Conservation (phyloP, 2,329 filamentous ascomycete species). For the Penicillium sp. region DNA sequence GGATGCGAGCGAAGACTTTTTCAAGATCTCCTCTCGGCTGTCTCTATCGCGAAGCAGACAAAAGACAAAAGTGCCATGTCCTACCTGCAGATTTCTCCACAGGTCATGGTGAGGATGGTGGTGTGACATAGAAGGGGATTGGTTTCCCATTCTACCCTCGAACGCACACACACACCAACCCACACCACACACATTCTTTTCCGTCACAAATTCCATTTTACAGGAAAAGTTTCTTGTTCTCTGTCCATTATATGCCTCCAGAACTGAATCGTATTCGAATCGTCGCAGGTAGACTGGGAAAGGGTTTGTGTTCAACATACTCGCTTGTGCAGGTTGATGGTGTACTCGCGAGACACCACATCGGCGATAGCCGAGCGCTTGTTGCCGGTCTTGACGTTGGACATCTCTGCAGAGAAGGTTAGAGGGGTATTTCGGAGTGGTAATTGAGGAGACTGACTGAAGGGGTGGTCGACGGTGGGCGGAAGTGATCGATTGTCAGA, state of each 20-base stretch:
- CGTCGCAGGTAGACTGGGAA: conserved; percentile 23
- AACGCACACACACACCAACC: conserved; percentile 3
- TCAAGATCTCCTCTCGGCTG: conserved; percentile 9
- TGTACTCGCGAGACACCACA: conserved; percentile 99
- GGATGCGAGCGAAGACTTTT: conserved; percentile 13
- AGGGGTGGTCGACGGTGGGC: conserved; percentile 41
- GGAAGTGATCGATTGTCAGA: conserved; percentile 38
- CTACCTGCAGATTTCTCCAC: conserved; percentile 13
- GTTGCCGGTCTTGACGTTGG: conserved; percentile 66
- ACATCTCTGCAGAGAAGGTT: conserved; percentile 57
- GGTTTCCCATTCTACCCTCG: conserved; percentile 2
- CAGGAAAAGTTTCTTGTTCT: conserved; percentile 30
- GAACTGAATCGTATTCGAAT: conserved; percentile 25
- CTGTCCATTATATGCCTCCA: conserved; percentile 35
- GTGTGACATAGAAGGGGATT: conserved; percentile 10
- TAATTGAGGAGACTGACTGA: conserved; percentile 34
- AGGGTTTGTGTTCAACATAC: conserved; percentile 60
- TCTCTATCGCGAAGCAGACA: conserved; percentile 7
- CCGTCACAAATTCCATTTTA: conserved; percentile 24
- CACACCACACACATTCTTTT: conserved; percentile 20
- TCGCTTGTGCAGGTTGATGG: conserved; percentile 99
- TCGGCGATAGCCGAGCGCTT: conserved; percentile 97
- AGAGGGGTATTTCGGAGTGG: conserved; percentile 1
- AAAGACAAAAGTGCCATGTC: conserved; percentile 8
- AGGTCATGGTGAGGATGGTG: conserved; percentile 10